These are phyloP conservation scores for Zygosaccharomyces bisporus DNA, from an alignment of 805 yeast species.

Conservation along the genomic window DNA sequence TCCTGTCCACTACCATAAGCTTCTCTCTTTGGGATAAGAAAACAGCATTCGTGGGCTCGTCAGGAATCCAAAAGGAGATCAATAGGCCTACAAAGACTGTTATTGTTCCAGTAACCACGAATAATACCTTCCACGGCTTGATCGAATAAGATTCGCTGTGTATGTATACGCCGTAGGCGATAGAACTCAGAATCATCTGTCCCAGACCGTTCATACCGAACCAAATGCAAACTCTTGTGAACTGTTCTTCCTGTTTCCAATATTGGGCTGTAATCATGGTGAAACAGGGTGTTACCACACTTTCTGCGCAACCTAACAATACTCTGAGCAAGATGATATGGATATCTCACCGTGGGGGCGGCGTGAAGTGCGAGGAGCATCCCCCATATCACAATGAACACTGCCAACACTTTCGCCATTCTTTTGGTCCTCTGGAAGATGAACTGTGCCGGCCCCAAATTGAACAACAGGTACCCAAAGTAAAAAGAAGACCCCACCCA, in stretches of 20 bases:
- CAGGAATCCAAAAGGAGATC: constrained; percentile 51
- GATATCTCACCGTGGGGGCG: constrained; percentile 42
- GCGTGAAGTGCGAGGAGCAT: constrained; percentile 50
- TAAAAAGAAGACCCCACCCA: constrained; percentile 14
- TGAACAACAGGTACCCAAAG: constrained; percentile 38
- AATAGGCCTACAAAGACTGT: constrained; percentile 50
- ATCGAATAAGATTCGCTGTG: constrained; percentile 41
- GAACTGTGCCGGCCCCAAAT: constrained; percentile 36
- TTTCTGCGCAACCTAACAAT: constrained; percentile 50
- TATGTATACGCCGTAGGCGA: constrained; percentile 51
- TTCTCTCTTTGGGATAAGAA: constrained; percentile 44
- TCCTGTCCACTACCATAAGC: constrained; percentile 49
- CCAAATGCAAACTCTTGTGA: constrained; percentile 43
- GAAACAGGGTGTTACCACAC: constrained; percentile 54
- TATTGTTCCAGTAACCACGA: constrained; percentile 55
- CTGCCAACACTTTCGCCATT: constrained; percentile 48
- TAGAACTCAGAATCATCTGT: constrained; percentile 45
- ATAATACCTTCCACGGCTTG: constrained; percentile 58
- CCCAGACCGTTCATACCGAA: constrained; percentile 47
- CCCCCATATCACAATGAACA: constrained; percentile 61
- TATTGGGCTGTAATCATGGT: constrained; percentile 55
- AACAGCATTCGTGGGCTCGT: constrained; percentile 50
- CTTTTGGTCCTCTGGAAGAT: constrained; percentile 49
- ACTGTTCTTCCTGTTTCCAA: constrained; percentile 48
- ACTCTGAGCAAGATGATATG: constrained; percentile 46